These are phyloP conservation scores for Vigna radiata DNA, from an alignment of 306 rosid species.

Conservation along the genomic window DNA sequence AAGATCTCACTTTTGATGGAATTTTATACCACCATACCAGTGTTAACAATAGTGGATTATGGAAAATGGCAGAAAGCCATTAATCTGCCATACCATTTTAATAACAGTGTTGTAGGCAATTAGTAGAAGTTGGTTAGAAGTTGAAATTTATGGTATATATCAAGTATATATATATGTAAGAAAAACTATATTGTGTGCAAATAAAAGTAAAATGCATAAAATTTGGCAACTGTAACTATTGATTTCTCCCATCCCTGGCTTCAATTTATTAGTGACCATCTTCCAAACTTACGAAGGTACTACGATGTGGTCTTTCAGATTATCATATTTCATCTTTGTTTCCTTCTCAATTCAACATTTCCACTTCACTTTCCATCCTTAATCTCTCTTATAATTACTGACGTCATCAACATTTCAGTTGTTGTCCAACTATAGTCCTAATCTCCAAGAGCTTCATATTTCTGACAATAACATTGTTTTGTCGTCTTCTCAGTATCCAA, in stretches of 20 bases:
- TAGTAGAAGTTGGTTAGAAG: too few species aligned
- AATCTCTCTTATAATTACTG: background rate
- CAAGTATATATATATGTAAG: too few species aligned
- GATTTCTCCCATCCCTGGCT: background rate
- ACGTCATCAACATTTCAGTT: background rate
- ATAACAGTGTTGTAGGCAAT: too few species aligned
- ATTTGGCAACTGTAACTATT: too few species aligned
- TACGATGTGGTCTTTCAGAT: background rate
- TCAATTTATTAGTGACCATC: background rate
- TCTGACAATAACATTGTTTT: background rate
- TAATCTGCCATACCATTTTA: too few species aligned
- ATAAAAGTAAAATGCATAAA: too few species aligned
- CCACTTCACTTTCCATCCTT: constrained; percentile 5
- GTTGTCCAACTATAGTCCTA: background rate
- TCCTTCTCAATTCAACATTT: background rate
- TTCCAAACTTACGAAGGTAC: background rate
- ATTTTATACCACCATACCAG: too few species aligned
- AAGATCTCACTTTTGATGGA: too few species aligned
- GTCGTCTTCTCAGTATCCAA: background rate
- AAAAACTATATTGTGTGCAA: too few species aligned
- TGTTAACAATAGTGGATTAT: too few species aligned
- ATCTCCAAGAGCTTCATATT: background rate
- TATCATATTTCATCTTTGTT: background rate
- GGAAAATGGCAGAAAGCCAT: too few species aligned
- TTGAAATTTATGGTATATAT: too few species aligned